Evolutionary conservation across 495 filamentous ascomycete genomes (phyloP).

Genomic region (Aeminium ludgeri): DNA sequence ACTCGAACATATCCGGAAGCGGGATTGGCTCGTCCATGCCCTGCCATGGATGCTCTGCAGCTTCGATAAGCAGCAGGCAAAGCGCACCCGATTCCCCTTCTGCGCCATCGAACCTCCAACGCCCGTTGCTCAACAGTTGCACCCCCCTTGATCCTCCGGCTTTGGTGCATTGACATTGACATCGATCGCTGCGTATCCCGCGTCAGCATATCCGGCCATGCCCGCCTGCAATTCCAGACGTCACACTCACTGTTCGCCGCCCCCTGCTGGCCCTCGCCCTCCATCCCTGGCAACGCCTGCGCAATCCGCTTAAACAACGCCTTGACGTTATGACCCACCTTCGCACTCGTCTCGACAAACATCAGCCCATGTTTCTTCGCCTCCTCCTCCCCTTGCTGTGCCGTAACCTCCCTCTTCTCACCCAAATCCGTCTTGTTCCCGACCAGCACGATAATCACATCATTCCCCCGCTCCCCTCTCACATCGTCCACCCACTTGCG

Average conservation of each 20-base stretch:
- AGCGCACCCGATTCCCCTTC: no score
- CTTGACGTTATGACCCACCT: constrained; percentile 96
- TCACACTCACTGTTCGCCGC: constrained; percentile 29
- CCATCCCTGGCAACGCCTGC: constrained; percentile 94
- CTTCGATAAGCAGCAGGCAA: no score
- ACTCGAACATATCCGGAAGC: no score
- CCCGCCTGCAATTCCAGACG: no score
- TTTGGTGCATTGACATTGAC: constrained; percentile 14
- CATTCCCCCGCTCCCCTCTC: constrained; percentile 85
- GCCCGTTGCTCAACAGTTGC: constrained; percentile 15
- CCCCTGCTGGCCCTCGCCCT: constrained; percentile 38
- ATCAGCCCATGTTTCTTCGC: constrained; percentile 94
- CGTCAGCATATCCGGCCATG: constrained; percentile 1
- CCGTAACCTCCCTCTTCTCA: constrained; percentile 92
- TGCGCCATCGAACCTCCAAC: no score
- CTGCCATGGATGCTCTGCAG: no score
- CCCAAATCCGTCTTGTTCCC: constrained; percentile 98
- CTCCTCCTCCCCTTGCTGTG: constrained; percentile 88
- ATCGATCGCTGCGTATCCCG: constrained; percentile 10
- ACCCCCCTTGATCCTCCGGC: constrained; percentile 15
- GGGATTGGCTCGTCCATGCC: no score
- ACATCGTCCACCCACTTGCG: constrained; percentile 99
- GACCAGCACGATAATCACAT: constrained; percentile 95
- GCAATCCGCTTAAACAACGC: constrained; percentile 91
- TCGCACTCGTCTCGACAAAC: constrained; percentile 98